phyloP scores from a whole-genome alignment of 306 rosid species.

The Trifolium dubium region DNA sequence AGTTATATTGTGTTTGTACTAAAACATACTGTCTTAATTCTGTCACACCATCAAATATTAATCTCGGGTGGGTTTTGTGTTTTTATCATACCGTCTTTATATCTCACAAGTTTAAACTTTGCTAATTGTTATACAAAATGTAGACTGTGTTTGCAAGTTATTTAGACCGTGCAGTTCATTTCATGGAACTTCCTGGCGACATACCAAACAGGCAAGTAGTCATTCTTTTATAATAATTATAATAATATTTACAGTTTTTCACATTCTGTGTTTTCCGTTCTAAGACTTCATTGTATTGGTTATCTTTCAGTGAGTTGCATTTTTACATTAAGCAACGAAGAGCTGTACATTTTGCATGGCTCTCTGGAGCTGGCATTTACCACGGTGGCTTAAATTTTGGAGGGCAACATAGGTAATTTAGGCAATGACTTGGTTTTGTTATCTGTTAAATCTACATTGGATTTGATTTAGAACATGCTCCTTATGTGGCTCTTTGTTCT shows the following conservation, averaged over 20 bases:
- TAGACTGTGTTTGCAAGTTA: constrained; percentile 86
- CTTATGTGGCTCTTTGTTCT: constrained; percentile 32
- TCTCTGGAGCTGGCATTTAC: constrained; percentile 98
- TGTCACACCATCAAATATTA: constrained; percentile 35
- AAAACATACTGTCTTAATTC: constrained; percentile 16
- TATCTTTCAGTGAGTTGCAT: constrained; percentile 81
- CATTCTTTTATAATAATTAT: not conserved
- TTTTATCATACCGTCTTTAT: constrained; percentile 29
- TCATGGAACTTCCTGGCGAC: constrained; percentile 98
- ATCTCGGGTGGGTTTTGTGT: constrained; percentile 4
- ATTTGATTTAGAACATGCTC: constrained; percentile 25
- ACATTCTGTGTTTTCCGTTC: constrained; percentile 20
- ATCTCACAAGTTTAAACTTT: constrained; percentile 32
- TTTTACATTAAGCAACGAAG: constrained; percentile 95
- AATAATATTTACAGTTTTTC: constrained; percentile 3
- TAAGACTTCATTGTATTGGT: constrained; percentile 38
- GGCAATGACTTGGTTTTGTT: constrained; percentile 28
- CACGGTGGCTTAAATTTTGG: constrained; percentile 95
- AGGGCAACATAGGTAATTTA: constrained; percentile 75
- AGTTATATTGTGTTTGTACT: constrained; percentile 24
- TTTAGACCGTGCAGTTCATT: constrained; percentile 81
- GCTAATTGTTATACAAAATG: constrained; percentile 45
- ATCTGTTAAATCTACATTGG: constrained; percentile 20
- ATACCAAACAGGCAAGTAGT: constrained; percentile 83
- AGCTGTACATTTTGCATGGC: constrained; percentile 99